Evolutionary conservation across 495 filamentous ascomycete genomes (phyloP), one percentile per base, ranked within the genome.

Genomic region (Aspergillus asperescens): DNA sequence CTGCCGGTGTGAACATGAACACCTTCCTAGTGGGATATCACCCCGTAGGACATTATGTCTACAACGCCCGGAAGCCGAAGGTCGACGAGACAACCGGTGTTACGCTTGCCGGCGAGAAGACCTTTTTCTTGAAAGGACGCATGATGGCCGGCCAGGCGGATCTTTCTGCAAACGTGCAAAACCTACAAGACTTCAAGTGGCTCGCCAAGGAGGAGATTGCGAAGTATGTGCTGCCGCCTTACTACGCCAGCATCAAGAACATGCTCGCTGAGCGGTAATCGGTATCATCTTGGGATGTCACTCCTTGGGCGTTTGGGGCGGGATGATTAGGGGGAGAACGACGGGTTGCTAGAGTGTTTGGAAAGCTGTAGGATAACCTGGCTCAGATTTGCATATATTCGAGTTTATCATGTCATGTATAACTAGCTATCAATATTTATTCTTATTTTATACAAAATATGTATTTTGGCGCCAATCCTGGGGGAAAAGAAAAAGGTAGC

Each of bases 141-240:
- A 97, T 99, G 63, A 86, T 97, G 87, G 88, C 89, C 35, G 93
- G 93, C n/a, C 92, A 96, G 73, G 89, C 84, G 4, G 81, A 96
- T 68, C 69, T 97, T 48, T 73, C 71, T 40, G 74, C 69, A 43
- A 97, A 95, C 70, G 72, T 71, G 57, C 76, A 87, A 41, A 85
- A 84, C 16, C 64, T 93, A 20, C 70, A 76, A 35, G 91, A 96
- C 63, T 99, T 90, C 72, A 82, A 87, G 70, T 99, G 93, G 93
- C 70, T 96, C 55, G 82, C 87, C 13, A 90, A 85, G 70, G 89
- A 95, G 50, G 93, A 99, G 79, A 76, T 96, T 37, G 54, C 82
- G 61, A 72, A 83, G 58, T 71, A 72, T 39, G 77, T 94, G 37
- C 62, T 70, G 9, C 60, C 65, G 16, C 73, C 77, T 48, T 93